These are phyloP conservation scores for Cynara cardunculus DNA, from an alignment of 129 eudicot genomes.

Conservation along the genomic window DNA sequence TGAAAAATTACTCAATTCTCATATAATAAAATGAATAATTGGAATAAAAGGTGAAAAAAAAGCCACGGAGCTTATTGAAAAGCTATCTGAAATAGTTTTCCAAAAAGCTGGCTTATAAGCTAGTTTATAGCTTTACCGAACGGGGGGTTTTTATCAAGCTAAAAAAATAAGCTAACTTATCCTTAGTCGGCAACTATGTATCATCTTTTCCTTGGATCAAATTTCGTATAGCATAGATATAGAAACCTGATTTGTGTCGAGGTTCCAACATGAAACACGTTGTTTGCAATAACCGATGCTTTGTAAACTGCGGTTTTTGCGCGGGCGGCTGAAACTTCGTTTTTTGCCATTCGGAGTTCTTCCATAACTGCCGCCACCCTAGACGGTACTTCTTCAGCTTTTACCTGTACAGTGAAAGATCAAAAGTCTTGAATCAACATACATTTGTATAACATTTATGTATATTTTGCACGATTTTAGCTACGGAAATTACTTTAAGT, in stretches of 20 bases:
- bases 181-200: neutral
- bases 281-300: conserved; percentile 61
- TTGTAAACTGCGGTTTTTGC: conserved; percentile 82
- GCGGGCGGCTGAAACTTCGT: conserved; percentile 68
- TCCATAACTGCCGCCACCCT: conserved; percentile 71
- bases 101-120: neutral
- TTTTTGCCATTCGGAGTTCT: conserved; percentile 69
- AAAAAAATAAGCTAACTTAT: neutral
- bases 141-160: neutral
- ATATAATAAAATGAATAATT: neutral
- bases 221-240: neutral
- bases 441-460: neutral
- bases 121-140: neutral
- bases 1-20: neutral
- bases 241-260: conserved; percentile 55
- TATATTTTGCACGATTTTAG: neutral
- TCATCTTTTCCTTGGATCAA: neutral
- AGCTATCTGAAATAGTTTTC: neutral
- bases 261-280: conserved; percentile 56
- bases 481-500: conserved; percentile 60
- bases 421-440: neutral
- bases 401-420: conserved; percentile 47
- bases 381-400: conserved; percentile 86
- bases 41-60: neutral
- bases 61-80: neutral